Evolutionary conservation across 2,329 filamentous ascomycete species (phyloP).

Genomic region (Diaporthe nobilis): DNA sequence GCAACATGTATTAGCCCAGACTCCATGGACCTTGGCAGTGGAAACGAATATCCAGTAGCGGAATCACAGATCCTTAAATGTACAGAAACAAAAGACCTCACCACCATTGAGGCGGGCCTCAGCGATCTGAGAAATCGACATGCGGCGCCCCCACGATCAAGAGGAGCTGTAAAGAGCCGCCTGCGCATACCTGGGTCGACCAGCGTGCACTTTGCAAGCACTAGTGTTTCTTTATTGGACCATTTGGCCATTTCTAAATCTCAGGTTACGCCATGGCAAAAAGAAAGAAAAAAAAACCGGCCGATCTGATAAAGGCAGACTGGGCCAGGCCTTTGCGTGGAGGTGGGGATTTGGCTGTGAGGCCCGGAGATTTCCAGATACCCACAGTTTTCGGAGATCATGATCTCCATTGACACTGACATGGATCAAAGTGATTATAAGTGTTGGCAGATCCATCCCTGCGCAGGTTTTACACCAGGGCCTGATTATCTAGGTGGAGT

Average conservation of each 20-base stretch:
- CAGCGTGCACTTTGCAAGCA: not conserved
- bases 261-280: conserved; percentile 1
- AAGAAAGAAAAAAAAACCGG: not conserved
- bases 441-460: not conserved
- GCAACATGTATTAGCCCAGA: no score
- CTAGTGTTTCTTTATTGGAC: not conserved
- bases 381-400: not conserved
- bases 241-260: not conserved
- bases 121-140: not conserved
- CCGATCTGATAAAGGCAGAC: conserved; percentile 20
- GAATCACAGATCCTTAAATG: no score
- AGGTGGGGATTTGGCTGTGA: not conserved
- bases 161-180: conserved; percentile 4
- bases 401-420: not conserved
- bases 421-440: not conserved
- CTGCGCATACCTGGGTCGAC: not conserved
- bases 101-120: no score
- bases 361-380: not conserved
- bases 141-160: not conserved
- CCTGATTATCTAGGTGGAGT: not conserved
- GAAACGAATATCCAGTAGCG: no score
- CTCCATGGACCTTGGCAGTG: no score
- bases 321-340: not conserved
- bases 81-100: no score
- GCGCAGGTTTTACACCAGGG: not conserved